These are phyloP conservation scores for Ulota crispa DNA, from an alignment of 225 moss, liverwort and hornwort genomes.

Conservation along the genomic window DNA sequence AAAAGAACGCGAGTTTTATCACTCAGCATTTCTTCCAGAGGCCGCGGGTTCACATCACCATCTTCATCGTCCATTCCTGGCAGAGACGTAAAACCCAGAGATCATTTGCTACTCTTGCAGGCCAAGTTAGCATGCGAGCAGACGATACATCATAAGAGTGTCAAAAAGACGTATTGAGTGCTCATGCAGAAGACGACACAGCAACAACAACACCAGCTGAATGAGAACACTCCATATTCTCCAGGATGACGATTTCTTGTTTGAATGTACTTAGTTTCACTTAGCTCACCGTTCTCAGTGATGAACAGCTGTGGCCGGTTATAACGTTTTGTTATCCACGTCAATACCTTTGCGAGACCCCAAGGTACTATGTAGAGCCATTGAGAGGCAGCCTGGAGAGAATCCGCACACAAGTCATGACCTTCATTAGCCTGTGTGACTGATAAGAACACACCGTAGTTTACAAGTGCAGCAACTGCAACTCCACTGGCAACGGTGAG, in stretches of 20 bases:
- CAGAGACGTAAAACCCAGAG: background rate
- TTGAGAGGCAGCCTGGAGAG: constrained; percentile 47
- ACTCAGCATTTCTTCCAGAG: constrained; percentile 35
- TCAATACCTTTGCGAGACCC: constrained; percentile 43
- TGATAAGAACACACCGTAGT: background rate
- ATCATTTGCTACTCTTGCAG: background rate
- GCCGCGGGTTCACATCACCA: constrained; percentile 37
- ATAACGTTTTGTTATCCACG: constrained; percentile 49
- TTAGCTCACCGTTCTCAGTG: constrained; percentile 50
- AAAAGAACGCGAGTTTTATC: constrained; percentile 56
- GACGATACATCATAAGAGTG: background rate
- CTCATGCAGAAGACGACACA: background rate
- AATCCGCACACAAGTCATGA: constrained; percentile 7
- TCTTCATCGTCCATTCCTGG: constrained; percentile 80
- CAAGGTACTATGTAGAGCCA: constrained; percentile 67
- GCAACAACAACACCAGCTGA: constrained; percentile 1
- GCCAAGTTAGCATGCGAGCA: background rate
- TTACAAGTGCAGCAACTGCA: background rate
- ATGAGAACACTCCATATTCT: background rate
- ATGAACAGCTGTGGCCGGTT: constrained; percentile 37
- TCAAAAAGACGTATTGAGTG: background rate
- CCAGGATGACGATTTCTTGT: background rate
- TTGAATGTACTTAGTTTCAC: background rate
- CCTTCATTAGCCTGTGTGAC: background rate
- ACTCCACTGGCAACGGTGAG: background rate